Base-by-base conservation (phyloP, 805 yeast genomes). In the Yarrowia sp. region DNA sequence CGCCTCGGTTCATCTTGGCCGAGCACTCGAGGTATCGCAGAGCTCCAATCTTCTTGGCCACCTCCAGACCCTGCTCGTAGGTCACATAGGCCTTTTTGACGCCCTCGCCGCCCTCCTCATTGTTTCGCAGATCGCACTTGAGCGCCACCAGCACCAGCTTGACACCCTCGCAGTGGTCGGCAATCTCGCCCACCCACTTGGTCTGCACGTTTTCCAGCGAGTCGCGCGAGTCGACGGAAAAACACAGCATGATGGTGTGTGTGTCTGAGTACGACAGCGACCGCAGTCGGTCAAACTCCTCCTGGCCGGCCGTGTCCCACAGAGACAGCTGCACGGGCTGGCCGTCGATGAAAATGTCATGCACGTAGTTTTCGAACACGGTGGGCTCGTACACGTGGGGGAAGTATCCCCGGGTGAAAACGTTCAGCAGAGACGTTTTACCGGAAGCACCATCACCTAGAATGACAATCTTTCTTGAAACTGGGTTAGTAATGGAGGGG, bases 291-390 rank as follows among this genome's bases (percentile, higher is more conserved):
- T 93, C 99, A 71, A 93, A 93, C 78, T 93, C 99, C 78, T 93
- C 99, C 80, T 93, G 99, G 8, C 99, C 99, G 1, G 99, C 99
- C 6, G 99, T 93, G 75, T 93, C 99, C 99, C 99, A 95, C 64
- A 93, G 80, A 16, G 97, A 92, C 65, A 93, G 79, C 72, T 92
- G 96, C 71, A 93, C 89, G 58, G 95, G 91, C 75, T 90, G 91
- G 62, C 93, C 93, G 75, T 93, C 99, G 64, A 93, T 92, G 77
- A 90, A 93, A 68, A 93, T 95, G 74, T 93, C 98, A 77, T 93
- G 98, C 66, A 92, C 96, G 74, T 93, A 93, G 78, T 93, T 93
- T 74, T 93, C 98, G 77, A 95, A 93, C 40, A 93, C 98, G 0
- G 99, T 93, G 26, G 99, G 99, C 74, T 92, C 99, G 76, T 93